Evolutionary conservation across 495 filamentous ascomycete genomes (phyloP).

Genomic region (Neurospora sublineolata): DNA sequence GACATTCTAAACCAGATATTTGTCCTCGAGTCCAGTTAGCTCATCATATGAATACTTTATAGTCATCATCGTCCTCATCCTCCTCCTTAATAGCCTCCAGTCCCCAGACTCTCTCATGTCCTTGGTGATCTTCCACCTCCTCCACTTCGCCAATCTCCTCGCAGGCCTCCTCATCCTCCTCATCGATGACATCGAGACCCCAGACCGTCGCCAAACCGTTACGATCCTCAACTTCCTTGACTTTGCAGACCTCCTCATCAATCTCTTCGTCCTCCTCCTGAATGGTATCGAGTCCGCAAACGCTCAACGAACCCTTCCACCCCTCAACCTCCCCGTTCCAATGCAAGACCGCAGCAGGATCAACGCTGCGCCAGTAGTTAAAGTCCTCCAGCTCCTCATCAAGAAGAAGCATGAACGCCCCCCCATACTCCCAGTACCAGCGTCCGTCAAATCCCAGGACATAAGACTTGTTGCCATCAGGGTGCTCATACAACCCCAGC

Average conservation of each 20-base stretch:
- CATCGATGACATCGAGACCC: not conserved
- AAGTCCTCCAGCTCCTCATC: not conserved
- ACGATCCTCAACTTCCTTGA: not conserved
- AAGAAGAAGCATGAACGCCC: not conserved
- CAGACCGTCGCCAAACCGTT: not conserved
- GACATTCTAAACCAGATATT: not conserved
- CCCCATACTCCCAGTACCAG: not conserved
- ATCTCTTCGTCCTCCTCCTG: not conserved
- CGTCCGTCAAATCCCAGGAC: not conserved
- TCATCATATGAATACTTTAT: not conserved
- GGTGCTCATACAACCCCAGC: not conserved
- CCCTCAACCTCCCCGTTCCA: not conserved
- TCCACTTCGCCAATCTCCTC: not conserved
- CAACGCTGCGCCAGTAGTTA: not conserved
- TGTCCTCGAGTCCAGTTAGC: too few species aligned
- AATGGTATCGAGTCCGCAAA: not conserved
- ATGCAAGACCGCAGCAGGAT: accelerated
- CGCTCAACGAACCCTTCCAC: not conserved
- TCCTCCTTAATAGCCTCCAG: not conserved
- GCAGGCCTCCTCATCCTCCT: not conserved
- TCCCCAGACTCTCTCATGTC: not conserved
- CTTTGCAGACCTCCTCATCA: not conserved
- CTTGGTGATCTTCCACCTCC: not conserved
- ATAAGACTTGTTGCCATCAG: not conserved
- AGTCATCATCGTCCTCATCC: not conserved